Evolutionary conservation across 2,329 filamentous ascomycete genomes (phyloP).

Genomic region (Emmonsiellopsis sp.): DNA sequence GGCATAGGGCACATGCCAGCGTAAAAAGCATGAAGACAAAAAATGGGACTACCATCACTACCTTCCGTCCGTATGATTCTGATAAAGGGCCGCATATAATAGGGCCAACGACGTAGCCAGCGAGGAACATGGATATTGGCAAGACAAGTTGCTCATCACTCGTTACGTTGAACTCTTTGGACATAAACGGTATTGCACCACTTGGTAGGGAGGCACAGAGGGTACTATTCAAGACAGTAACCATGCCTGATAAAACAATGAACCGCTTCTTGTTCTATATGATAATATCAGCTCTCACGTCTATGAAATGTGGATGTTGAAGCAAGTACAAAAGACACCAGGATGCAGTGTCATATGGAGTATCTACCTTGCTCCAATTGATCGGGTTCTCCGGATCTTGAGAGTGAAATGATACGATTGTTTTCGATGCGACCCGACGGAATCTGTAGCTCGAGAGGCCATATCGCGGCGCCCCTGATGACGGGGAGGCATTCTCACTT

Average conservation of each 20-base stretch:
- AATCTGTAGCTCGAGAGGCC: conserved; percentile 16
- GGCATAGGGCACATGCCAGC: conserved; percentile 35
- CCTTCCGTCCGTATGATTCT: conserved; percentile 34
- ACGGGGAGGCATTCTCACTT: not conserved
- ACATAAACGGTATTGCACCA: conserved; percentile 30
- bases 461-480: not conserved
- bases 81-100: conserved; percentile 37
- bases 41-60: conserved; percentile 43
- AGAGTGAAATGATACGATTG: conserved; percentile 25
- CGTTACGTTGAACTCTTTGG: conserved; percentile 25
- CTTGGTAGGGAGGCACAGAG: conserved; percentile 32
- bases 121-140: conserved; percentile 32
- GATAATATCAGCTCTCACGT: not conserved
- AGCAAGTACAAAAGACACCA: not conserved
- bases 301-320: not conserved
- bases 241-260: conserved; percentile 25
- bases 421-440: conserved; percentile 28
- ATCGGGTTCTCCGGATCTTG: conserved; percentile 27
- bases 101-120: conserved; percentile 36
- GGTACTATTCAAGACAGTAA: conserved; percentile 31
- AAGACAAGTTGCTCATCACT: conserved; percentile 27
- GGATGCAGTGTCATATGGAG: not conserved
- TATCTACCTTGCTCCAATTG: conserved; percentile 25
- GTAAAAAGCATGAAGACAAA: conserved; percentile 34
- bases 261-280: conserved; percentile 24